Evolutionary conservation across 345 rosid species (phyloP), one percentile per base, ranked within the genome.

Genomic region (Brassica carinata): DNA sequence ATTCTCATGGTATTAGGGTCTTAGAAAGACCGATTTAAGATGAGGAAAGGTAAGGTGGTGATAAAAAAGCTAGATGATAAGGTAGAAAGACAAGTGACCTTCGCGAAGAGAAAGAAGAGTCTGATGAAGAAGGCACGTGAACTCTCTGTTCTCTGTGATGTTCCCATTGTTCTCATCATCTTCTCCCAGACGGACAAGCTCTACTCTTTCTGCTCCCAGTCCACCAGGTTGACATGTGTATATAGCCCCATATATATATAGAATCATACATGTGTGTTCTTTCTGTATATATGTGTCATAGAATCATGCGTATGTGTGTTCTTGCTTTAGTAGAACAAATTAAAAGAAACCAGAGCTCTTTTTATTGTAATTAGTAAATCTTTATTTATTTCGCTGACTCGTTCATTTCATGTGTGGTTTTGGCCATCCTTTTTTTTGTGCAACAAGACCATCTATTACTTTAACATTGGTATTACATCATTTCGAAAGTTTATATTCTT

Each of bases 21-120:
- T 62, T 45, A 29, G 62, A 59, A 69, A 40, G 31, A 57, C 45
- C 3, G 5, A 13, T 30, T 43, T 10, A 77, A 64, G 74, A 92
- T 92, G 97, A 92, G 92, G 33, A 85, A 92, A 79, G 97, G 94
- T 45, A 92, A 92, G 86, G 86, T 82, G 82, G 86, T 88, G 84
- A 40, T 92, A 79, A 89, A 79, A 86, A 86, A 85, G 92, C 84
- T 92, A 85, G 94, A 92, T 84, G 91, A 92, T 87, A 92, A 88
- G 82, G 82, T 85, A 14, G 90, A 86, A 67, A 87, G 92, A 71
- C 94, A 90, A 81, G 94, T 92, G 59, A 90, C 93, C 0, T 92
- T 92, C 70, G 81, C 94, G 2, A 90, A 92, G 88, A 82, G 97
- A 57, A 85, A 89, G 74, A 78, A 79, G 53, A 89, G 93, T 29